A percentile compares a stretch with the other conserved stretches of the same genome.
Conservation (phyloP, 1,139 yeast species). For the Yamadazyma oceani region DNA sequence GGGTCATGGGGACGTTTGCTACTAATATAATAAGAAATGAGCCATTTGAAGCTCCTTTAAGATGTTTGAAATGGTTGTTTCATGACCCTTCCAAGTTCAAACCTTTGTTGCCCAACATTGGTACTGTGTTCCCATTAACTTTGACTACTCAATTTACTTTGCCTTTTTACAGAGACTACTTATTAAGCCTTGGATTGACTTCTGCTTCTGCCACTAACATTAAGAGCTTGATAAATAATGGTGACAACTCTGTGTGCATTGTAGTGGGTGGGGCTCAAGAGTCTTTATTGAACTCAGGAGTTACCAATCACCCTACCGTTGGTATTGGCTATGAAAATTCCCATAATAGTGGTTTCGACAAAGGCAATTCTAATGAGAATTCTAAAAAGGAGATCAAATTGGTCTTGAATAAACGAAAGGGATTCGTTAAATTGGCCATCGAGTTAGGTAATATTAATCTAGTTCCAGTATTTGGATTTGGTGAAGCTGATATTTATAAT, state of each 20-base stretch:
- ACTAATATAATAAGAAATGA: conserved; percentile 67
- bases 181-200: conserved; percentile 78
- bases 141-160: conserved; percentile 78
- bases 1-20: conserved; percentile 83
- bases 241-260: conserved; percentile 76
- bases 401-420: conserved; percentile 76
- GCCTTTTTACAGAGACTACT: conserved; percentile 89
- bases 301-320: conserved; percentile 32
- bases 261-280: conserved; percentile 98
- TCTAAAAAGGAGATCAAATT: conserved; percentile 27
- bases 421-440: conserved; percentile 85
- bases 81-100: conserved; percentile 44
- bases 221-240: conserved; percentile 57
- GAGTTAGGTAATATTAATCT: conserved; percentile 73
- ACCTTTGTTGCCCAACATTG: conserved; percentile 75
- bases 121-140: conserved; percentile 72
- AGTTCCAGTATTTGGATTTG: conserved; percentile 91
- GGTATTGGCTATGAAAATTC: conserved; percentile 43
- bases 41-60: conserved; percentile 48
- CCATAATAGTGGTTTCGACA: conserved; percentile 6
- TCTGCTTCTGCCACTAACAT: conserved; percentile 82
- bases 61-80: conserved; percentile 50
- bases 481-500: conserved; percentile 81
- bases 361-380: not conserved
- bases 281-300: conserved; percentile 56